Conservation (phyloP, 257 asterid species). For the Solanum chiquidenum region DNA sequence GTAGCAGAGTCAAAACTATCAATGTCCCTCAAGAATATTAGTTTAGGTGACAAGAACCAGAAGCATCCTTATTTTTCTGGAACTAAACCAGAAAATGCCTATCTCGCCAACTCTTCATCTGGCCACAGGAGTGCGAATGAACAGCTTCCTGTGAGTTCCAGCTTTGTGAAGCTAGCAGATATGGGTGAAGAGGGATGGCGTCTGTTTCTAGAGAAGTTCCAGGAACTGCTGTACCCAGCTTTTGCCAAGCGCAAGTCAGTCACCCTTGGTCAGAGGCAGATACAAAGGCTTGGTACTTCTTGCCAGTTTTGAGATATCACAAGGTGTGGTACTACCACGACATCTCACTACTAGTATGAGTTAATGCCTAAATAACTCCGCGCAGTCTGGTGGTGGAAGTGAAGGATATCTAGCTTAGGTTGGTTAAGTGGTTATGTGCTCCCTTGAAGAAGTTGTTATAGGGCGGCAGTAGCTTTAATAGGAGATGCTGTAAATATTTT, state of each 20-base stretch:
- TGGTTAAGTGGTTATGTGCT: conserved; percentile 16
- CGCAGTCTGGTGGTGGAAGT: conserved; percentile 31
- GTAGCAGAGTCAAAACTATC: conserved; percentile 40
- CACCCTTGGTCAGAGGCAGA: conserved; percentile 58
- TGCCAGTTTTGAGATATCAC: conserved; percentile 83
- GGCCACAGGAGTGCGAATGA: conserved; percentile 89
- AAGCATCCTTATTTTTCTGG: conserved; percentile 39
- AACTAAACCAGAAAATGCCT: conserved; percentile 27
- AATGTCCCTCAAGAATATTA: conserved; percentile 35
- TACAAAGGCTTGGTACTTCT: conserved; percentile 96
- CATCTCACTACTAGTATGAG: conserved; percentile 14
- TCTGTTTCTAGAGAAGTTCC: conserved; percentile 69
- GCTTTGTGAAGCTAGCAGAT: conserved; percentile 83
- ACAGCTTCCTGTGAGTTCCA: conserved; percentile 70
- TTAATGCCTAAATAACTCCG: conserved; percentile 9
- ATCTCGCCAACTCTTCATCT: conserved; percentile 48
- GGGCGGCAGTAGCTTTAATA: conserved; percentile 7
- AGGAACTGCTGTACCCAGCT: conserved; percentile 66
- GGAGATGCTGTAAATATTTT: conserved; percentile 51
- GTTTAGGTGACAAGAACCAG: conserved; percentile 54
- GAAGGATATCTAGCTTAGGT: conserved; percentile 29
- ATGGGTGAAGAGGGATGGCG: conserved; percentile 82
- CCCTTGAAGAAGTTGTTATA: conserved; percentile 2
- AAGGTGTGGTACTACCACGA: background rate
- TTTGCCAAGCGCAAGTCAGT: conserved; percentile 53